These are phyloP conservation scores for Gynandropsis gynandra DNA, from an alignment of 345 rosid genomes.

Conservation along the genomic window DNA sequence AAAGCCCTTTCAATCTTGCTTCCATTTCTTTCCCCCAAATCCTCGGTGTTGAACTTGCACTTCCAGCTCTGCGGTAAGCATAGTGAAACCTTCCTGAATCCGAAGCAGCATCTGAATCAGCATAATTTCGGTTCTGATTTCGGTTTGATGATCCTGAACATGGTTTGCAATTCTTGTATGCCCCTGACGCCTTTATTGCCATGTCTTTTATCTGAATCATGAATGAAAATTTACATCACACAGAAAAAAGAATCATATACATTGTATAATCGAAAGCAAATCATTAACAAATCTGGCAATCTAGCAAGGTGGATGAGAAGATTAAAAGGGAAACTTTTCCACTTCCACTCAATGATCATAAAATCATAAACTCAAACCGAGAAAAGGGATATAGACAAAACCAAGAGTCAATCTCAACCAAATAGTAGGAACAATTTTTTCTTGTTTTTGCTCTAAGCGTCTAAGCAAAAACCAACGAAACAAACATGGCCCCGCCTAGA, in stretches of 20 bases:
- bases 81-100: conserved; percentile 63
- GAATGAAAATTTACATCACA: too few relatives aligned
- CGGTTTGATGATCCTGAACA: conserved; percentile 65
- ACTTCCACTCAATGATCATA: too few relatives aligned
- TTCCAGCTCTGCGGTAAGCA: conserved; percentile 63
- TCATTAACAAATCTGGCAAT: neutral
- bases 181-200: conserved; percentile 90
- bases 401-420: neutral
- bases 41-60: conserved; percentile 57
- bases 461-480: conserved; percentile 17
- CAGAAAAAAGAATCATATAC: neutral
- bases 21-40: conserved; percentile 79
- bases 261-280: conserved; percentile 9
- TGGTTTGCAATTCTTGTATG: conserved; percentile 82
- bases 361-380: conserved; percentile 10
- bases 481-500: conserved; percentile 14
- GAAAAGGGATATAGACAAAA: neutral
- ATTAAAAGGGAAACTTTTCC: too few relatives aligned
- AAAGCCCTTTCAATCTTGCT: conserved; percentile 62
- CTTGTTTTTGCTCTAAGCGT: conserved; percentile 11
- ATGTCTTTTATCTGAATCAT: conserved; percentile 74
- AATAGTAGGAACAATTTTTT: conserved; percentile 4
- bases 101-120: conserved; percentile 57
- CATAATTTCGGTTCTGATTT: conserved; percentile 38
- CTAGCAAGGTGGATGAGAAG: too few relatives aligned